Base-by-base conservation (phyloP, 1,284 basidiomycete genomes). In the Ceratobasidium sp. region DNA sequence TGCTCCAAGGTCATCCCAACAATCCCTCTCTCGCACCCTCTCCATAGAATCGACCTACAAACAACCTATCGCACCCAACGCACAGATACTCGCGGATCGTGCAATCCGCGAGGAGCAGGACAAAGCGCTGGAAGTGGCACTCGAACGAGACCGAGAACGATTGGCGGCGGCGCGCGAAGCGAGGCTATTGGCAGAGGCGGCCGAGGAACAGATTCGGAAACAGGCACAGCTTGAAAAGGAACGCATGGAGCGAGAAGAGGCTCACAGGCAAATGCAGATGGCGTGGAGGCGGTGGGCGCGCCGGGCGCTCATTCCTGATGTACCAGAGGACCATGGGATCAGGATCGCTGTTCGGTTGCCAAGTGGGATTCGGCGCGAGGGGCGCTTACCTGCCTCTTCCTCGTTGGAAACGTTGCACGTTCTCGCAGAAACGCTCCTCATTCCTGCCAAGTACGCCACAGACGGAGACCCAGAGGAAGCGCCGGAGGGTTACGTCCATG, bases 81-180 rank as follows among this genome's bases (percentile, higher is more conserved):
- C 54, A 2, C 57, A 61, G n/a, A 64, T 64, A 11, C 61, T 44
- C 25, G 61, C 37, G n/a, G 73, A 76, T 34, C 73, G 73, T 25
- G 73, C 62, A n/a, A 76, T 76, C 25, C 73, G 62, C n/a, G 62
- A 46, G 1, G 73, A 76, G 49, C 73, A 76, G 34, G 73, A 76
- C n/a, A 64, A 64, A 8, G 62, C 73, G 6, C 43, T 43, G 5
- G 40, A 67, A 37, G 37, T 19, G 29, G 51, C 73, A 13, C n/a
- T 56, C n/a, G 52, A 64, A n/a, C 62, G 15, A 64, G 73, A 76
- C 51, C 54, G 25, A 15, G 40, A 65, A n/a, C 29, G 73, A n/a
- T 5, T 67, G 43, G n/a, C 37, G 15, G 62, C 62, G 7, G n/a
- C 40, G 4, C 37, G 22, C 2, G 62, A 25, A 25, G 37, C 37